Percentiles rank a stretch among this genome's conserved stretches.
Evolutionary conservation across 2,329 filamentous ascomycete genomes (phyloP).

Genomic region (Apiospora sp.): DNA sequence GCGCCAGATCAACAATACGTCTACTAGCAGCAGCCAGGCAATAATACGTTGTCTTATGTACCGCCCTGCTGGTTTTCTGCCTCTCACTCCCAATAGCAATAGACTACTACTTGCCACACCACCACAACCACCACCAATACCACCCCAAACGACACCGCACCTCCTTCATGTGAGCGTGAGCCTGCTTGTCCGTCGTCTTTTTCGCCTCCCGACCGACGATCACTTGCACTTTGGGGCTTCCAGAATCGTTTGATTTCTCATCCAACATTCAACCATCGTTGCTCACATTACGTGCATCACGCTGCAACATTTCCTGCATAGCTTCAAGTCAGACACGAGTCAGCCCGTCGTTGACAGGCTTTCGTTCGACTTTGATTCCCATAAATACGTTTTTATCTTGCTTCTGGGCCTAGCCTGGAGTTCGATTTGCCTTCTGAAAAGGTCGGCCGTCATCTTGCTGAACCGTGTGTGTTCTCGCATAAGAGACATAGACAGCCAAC

Average conservation of each 20-base stretch:
- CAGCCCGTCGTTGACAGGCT: slow-evolving; percentile 8
- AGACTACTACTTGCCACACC: slow-evolving; percentile 1
- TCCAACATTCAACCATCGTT: slow-evolving; percentile 19
- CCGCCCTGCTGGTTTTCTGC: slow-evolving; percentile 2
- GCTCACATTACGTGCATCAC: slow-evolving; percentile 2
- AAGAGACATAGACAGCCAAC: slow-evolving; percentile 35
- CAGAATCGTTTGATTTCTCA: slow-evolving; percentile 23
- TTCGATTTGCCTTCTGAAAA: not conserved
- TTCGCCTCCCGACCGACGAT: slow-evolving; percentile 28
- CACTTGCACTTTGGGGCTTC: slow-evolving; percentile 1
- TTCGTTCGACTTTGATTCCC: slow-evolving; percentile 2
- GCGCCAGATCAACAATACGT: slow-evolving; percentile 6
- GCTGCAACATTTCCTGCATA: slow-evolving; percentile 12
- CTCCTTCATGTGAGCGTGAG: slow-evolving; percentile 1
- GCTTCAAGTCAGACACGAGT: not conserved
- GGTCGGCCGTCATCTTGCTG: slow-evolving; percentile 4
- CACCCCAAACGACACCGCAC: slow-evolving; percentile 13
- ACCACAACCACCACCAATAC: not conserved
- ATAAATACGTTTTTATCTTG: not conserved
- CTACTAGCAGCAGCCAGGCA: not conserved
- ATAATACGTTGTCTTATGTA: slow-evolving; percentile 2
- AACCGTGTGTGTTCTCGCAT: slow-evolving; percentile 17
- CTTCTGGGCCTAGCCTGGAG: not conserved
- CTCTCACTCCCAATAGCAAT: not conserved
- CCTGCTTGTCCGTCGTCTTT: slow-evolving; percentile 12